Conservation (phyloP, 768 basidiomycete genomes). For the Tylopilus rubrobrunneus region DNA sequence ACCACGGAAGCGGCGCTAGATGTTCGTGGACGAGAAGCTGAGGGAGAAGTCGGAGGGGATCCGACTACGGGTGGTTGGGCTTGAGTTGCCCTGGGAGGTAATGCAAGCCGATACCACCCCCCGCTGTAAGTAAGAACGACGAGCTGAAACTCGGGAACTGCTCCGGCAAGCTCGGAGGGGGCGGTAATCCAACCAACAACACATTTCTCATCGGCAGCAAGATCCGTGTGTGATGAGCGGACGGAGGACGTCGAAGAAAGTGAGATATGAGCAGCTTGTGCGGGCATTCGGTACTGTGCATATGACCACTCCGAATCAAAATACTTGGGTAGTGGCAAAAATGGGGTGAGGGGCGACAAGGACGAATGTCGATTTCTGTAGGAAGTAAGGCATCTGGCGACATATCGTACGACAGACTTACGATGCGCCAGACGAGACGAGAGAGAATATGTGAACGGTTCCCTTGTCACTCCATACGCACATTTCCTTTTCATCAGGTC, state of each 20-base stretch:
- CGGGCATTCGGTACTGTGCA: constrained; percentile 85
- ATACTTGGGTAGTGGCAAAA: constrained; percentile 82
- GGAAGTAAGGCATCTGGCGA: constrained; percentile 2
- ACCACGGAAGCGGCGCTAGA: constrained; percentile 52
- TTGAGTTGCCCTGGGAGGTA: constrained; percentile 41
- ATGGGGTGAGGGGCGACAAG: constrained; percentile 74
- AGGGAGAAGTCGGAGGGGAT: constrained; percentile 44
- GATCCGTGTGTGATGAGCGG: constrained; percentile 53
- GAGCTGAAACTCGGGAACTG: constrained; percentile 62
- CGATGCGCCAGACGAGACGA: constrained; percentile 63
- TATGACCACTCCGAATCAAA: constrained; percentile 98
- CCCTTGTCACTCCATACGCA: constrained; percentile 97
- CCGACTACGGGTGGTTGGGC: constrained; percentile 22
- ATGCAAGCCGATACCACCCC: constrained; percentile 85
- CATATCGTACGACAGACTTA: constrained; percentile 37
- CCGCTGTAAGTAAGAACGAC: constrained; percentile 84
- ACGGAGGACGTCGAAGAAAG: constrained; percentile 61
- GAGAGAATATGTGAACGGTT: constrained; percentile 85
- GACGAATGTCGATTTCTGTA: constrained; percentile 80
- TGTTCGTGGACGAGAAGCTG: constrained; percentile 43
- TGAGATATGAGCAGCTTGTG: constrained; percentile 79
- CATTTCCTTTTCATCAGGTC: constrained; percentile 80
- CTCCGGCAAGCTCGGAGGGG: constrained; percentile 33
- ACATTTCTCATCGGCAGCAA: constrained; percentile 80
- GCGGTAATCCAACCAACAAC: constrained; percentile 81